Evolutionary conservation across 495 filamentous ascomycete genomes (phyloP), one percentile per base, ranked within the genome.

Genomic region (Penicillium canariense): DNA sequence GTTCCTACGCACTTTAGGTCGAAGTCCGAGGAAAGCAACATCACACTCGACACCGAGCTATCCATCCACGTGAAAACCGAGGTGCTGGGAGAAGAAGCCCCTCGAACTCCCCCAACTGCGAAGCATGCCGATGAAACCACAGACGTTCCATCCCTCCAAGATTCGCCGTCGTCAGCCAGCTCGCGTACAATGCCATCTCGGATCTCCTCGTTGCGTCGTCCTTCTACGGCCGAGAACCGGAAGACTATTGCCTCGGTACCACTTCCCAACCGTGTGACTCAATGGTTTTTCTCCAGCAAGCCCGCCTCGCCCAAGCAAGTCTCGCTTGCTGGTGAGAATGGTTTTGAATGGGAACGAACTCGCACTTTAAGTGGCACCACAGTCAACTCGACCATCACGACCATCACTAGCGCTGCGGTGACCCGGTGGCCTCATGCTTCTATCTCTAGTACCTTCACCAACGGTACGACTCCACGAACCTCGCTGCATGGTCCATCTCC

Each of bases 291-390:
- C 40, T 62, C 67, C 5, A 51, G 18, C 55, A 54, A 45, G 27
- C 11, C 32, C 36, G 17, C 31, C 26, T 25, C 50, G 15, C 40
- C 61, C 27, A 27, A 56, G 25, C 46, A 65, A 63, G 47, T 40
- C 47, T 55, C 52, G 11, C 50, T 62, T 4, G 52, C 55, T 3
- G 55, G 60, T 17, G 66, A 66, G 18, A 55, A 59, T 22, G 59
- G 47, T 17, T 66, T 70, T 20, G 48, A 46, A 4, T 72, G 68
- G 57, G 67, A 68, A 31, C 68, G 69, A 54, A 63, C 68, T 32
- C 75, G 72, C 34, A 75, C 72, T 1, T 45, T 73, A 28, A 78
- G 75, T 45, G 72, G 73, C 14, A 72, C 71, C 10, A 76, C 75
- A 4, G 50, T 73, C 36, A 61, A 56, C 11, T 72, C 75, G 3